Base-by-base conservation (phyloP, 768 basidiomycete species). In the Mrakia gelida region DNA sequence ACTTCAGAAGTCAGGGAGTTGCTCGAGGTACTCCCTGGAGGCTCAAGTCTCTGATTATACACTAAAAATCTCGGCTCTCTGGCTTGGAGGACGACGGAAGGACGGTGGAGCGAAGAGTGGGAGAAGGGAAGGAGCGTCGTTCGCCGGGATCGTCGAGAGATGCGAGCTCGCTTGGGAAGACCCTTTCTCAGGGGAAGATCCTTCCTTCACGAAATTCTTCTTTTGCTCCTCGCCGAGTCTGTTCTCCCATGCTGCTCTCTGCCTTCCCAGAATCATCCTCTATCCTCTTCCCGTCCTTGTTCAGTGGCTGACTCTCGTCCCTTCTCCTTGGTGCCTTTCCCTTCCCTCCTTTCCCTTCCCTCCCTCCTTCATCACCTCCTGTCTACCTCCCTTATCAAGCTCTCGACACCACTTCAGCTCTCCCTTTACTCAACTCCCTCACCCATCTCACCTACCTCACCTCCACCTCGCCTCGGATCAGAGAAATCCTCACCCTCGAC, bases 401-500 rank as follows among this genome's bases (percentile, higher is more conserved):
- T 1, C 84, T 85, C 71, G 84, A 85, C 56, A 86, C 86, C 71
- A 84, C 84, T 54, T 84, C 85, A 13, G 82, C 85, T 21, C 81
- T 86, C 10, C 84, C 88, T 0, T 86, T 94, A 61, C 90, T 95
- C 87, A 97, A 97, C 86, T 98, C 95, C 59, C 90, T 98, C 73
- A 94, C 93, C 43, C 94, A 97, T 86, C 91, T 98, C 76, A 92
- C 92, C 71, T 95, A 97, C 85, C 91, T 99, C 80, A 98, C 96
- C 11, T 94, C 94, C 0, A 98, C 97, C 9, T 97, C 95, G 0
- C 95, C 97, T 2, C 90, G 95, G 75, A 98, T 99, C 85, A 91
- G 96, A 78, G 97, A 99, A 86, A 98, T 97, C 81, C 92, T 99
- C 89, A 96, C 95, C 41, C 91, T 92, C 88, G 96, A 98, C 82